Evolutionary conservation across 148 eudicot species (phyloP), one percentile per base, ranked within the genome.

Genomic region (Fallopia convolvulus): DNA sequence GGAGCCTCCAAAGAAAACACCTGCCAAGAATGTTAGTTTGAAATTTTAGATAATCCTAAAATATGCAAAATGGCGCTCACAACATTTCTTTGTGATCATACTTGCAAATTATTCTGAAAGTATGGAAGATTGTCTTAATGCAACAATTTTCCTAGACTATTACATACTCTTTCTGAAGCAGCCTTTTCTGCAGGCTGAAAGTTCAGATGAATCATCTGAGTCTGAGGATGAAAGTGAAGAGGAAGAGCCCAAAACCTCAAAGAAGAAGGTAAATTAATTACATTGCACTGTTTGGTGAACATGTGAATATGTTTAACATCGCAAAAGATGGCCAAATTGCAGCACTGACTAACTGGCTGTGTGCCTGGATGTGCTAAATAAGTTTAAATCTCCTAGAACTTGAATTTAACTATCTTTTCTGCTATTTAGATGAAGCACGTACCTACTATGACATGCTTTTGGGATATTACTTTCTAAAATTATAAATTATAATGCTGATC

Each of bases 201-300:
- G 52, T 48, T 61, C 68, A 61, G 68, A 61, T n/a, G 68, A 61
- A 61, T 20, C 26, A 20, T 61, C 68, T 66, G 30, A 66, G 3
- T 30, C 39, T 32, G 47, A 41, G 0, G 74, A 71, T 3, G 74
- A 71, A 71, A 71, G 74, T 71, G 74, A 71, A 12, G 74, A 71
- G 48, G 74, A 71, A 21, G 49, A 71, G 49, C 74, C 74, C 11
- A 71, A 71, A 18, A 33, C 36, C 70, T 33, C 73, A 70, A 70
- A 70, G 49, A 71, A 71, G 47, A 44, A 39, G 46, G 74, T 44
- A 40, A 30, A 55, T 21, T 5, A 52, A 3, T 4, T 52, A 52
- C 13, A 13, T 3, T 48, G 52, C 39, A 36, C 39, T 36, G 39
- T 36, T 13, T 52, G 5, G 58, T 52, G 17, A 3, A 33, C 30